Evolutionary conservation across 495 filamentous ascomycete species (phyloP).

Genomic region (Penicillium riverlandense): DNA sequence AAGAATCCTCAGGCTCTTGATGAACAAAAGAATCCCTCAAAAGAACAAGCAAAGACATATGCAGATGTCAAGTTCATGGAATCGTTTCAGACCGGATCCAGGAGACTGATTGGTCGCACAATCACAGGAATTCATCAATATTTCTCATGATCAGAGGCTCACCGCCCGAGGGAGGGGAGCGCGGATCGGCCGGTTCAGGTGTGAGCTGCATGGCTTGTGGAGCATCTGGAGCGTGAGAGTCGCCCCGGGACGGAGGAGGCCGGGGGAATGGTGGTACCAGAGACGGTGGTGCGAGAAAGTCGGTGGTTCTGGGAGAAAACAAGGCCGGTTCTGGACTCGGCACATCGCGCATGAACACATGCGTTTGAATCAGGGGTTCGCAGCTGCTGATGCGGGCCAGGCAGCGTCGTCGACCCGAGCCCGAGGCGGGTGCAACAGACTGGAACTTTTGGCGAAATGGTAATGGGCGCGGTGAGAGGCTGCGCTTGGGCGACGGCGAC

Average conservation of each 20-base stretch:
- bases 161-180: constrained; percentile 39
- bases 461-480: constrained; percentile 33
- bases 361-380: constrained; percentile 25
- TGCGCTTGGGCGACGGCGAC: constrained; percentile 29
- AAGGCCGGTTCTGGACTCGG: constrained; percentile 27
- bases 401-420: constrained; percentile 9
- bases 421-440: constrained; percentile 15
- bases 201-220: constrained; percentile 22
- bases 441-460: constrained; percentile 37
- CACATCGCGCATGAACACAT: constrained; percentile 30
- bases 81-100: constrained; percentile 22
- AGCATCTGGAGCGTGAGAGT: constrained; percentile 25
- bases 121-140: constrained; percentile 47
- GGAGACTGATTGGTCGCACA: background rate
- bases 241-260: constrained; percentile 13
- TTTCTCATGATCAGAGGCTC: constrained; percentile 46
- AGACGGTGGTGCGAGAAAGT: constrained; percentile 35
- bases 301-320: constrained; percentile 44
- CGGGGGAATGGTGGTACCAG: constrained; percentile 10
- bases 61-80: constrained; percentile 24
- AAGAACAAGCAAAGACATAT: constrained; percentile 14
- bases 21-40: constrained; percentile 9
- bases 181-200: constrained; percentile 32
- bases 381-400: constrained; percentile 19
- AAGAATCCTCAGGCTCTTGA: background rate